Evolutionary conservation across 371 early-diverging fungal species (phyloP).

Genomic region (Apophysomyces sp.): DNA sequence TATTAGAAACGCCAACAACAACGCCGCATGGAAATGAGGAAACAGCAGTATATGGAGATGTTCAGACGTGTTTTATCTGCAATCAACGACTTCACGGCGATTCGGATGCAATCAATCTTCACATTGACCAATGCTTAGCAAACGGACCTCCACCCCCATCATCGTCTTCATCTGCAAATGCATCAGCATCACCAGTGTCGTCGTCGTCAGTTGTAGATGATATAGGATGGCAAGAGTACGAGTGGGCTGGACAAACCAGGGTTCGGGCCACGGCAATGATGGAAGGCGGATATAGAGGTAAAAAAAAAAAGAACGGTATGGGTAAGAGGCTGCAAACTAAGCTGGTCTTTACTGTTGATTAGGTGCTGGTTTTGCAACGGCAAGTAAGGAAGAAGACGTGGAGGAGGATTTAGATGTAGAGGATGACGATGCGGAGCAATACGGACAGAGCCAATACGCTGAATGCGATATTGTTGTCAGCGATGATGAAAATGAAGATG

Average conservation of each 20-base stretch:
- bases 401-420: constrained; percentile 83
- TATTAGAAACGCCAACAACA: constrained; percentile 4
- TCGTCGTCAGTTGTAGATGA: constrained; percentile 1
- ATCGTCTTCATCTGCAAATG: neutral
- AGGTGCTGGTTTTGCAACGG: constrained; percentile 57
- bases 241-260: constrained; percentile 84
- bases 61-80: constrained; percentile 75
- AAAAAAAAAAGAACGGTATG: neutral
- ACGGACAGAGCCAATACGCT: constrained; percentile 72
- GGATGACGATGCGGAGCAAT: constrained; percentile 72
- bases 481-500: constrained; percentile 53
- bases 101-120: constrained; percentile 60
- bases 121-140: constrained; percentile 70
- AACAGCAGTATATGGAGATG: constrained; percentile 9
- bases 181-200: neutral
- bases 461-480: constrained; percentile 60
- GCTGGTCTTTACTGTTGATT: constrained; percentile 1
- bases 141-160: constrained; percentile 19
- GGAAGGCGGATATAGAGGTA: constrained; percentile 75
- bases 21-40: constrained; percentile 18
- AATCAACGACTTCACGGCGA: constrained; percentile 59
- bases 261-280: constrained; percentile 81
- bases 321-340: no score
- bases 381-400: constrained; percentile 63
- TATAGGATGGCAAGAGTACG: constrained; percentile 69